A percentile compares a stretch with the other conserved stretches of the same genome.
Evolutionary conservation across 257 asterid genomes (phyloP).

Genomic region (Striga asiatica): DNA sequence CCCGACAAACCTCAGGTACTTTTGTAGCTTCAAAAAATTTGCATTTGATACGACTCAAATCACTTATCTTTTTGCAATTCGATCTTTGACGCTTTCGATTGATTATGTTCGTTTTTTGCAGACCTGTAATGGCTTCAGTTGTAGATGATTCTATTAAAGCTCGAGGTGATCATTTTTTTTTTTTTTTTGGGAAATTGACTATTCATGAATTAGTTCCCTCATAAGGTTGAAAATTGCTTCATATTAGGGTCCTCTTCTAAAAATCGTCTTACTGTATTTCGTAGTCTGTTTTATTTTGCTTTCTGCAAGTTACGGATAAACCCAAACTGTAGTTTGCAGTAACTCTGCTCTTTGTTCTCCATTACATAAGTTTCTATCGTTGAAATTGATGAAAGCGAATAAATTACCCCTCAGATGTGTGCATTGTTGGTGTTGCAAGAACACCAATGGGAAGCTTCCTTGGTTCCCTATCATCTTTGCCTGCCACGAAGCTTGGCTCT

Average conservation of each 20-base stretch:
- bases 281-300: not conserved
- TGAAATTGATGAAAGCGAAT: not conserved
- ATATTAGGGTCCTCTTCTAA: not conserved
- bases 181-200: too few species aligned
- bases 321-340: not conserved
- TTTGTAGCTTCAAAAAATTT: too few species aligned
- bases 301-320: constrained; percentile 1
- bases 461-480: constrained; percentile 76
- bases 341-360: not conserved
- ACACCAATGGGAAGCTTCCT: constrained; percentile 87
- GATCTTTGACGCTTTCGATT: not conserved
- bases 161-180: constrained; percentile 31
- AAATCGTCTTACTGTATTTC: too few species aligned
- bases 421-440: constrained; percentile 92
- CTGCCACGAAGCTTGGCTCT: constrained; percentile 94
- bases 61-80: too few species aligned
- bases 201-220: too few species aligned
- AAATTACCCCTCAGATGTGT: constrained; percentile 55
- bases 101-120: constrained; percentile 16
- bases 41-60: too few species aligned
- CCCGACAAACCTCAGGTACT: too few species aligned
- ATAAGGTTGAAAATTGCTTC: not conserved
- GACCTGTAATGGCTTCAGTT: constrained; percentile 35
- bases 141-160: constrained; percentile 38
- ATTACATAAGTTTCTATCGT: not conserved